Evolutionary conservation across 1,139 yeast species (phyloP).

Genomic region (Nadsonia commutata): DNA sequence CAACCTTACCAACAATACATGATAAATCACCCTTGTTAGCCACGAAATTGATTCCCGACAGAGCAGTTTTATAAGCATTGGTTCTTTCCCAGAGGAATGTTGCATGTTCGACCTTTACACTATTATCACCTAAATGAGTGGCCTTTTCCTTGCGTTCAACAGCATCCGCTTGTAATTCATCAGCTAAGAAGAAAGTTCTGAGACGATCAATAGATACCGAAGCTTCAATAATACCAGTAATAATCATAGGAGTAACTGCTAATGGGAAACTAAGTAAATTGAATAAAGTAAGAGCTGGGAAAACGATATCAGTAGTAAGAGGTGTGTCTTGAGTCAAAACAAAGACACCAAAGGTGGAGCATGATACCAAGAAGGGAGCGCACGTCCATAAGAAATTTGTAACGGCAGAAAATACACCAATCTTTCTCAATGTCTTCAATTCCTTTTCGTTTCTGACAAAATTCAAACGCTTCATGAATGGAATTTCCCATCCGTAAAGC

Average conservation of each 20-base stretch:
- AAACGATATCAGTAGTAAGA: slow-evolving; percentile 79
- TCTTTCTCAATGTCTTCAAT: slow-evolving; percentile 55
- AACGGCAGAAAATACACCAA: slow-evolving; percentile 65
- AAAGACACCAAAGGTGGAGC: slow-evolving; percentile 80
- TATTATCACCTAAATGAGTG: slow-evolving; percentile 44
- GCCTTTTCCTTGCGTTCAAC: slow-evolving; percentile 45
- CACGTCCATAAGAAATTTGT: slow-evolving; percentile 69
- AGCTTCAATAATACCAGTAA: slow-evolving; percentile 76
- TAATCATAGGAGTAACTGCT: slow-evolving; percentile 85
- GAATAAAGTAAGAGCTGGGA: slow-evolving; percentile 76
- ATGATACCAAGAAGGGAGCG: slow-evolving; percentile 84
- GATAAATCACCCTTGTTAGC: slow-evolving; percentile 71
- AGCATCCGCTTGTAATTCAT: slow-evolving; percentile 73
- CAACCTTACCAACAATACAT: slow-evolving; percentile 88
- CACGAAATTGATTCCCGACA: slow-evolving; percentile 50
- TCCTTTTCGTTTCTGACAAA: slow-evolving; percentile 84
- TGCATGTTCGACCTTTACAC: slow-evolving; percentile 56
- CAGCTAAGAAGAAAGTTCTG: slow-evolving; percentile 52
- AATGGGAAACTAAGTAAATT: slow-evolving; percentile 82
- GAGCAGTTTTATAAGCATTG: slow-evolving; percentile 64
- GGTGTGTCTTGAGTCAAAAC: slow-evolving; percentile 51
- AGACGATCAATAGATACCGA: slow-evolving; percentile 76
- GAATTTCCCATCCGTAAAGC: slow-evolving; percentile 88
- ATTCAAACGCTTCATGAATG: slow-evolving; percentile 58
- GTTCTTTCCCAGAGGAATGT: slow-evolving; percentile 76